phyloP scores from a whole-genome alignment of 768 basidiomycete genomes.

The Serendipita sp. region DNA sequence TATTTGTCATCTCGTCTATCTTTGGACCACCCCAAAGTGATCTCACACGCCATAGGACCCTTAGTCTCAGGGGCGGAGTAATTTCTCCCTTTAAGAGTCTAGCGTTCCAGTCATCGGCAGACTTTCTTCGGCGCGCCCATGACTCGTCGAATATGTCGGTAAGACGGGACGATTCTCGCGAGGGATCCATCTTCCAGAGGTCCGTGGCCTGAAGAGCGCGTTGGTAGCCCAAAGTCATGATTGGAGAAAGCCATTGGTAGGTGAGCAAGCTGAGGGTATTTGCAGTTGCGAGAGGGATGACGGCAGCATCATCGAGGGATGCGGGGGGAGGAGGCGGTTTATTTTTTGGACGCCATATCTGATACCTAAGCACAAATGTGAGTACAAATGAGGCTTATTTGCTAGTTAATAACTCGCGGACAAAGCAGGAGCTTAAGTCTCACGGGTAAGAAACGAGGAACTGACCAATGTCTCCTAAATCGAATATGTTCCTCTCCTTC shows the following conservation, averaged over 20 bases:
- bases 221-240: constrained; percentile 37
- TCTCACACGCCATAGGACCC: constrained; percentile 27
- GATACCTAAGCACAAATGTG: constrained; percentile 13
- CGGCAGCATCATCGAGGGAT: constrained; percentile 39
- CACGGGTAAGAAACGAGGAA: background rate
- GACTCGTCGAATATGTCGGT: constrained; percentile 38
- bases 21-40: constrained; percentile 10
- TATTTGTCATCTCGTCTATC: constrained; percentile 21
- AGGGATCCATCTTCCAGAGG: constrained; percentile 46
- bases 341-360: constrained; percentile 38
- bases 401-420: too few relatives aligned
- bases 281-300: constrained; percentile 43
- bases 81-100: constrained; percentile 30
- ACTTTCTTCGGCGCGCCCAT: constrained; percentile 32
- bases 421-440: too few relatives aligned
- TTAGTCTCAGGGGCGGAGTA: constrained; percentile 24
- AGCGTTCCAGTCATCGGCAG: constrained; percentile 41
- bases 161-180: constrained; percentile 33
- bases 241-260: constrained; percentile 43
- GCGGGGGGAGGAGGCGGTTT: constrained; percentile 40
- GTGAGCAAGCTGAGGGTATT: constrained; percentile 44
- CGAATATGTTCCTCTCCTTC: constrained; percentile 5
- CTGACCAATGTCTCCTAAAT: constrained; percentile 7
- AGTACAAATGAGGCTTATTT: background rate
- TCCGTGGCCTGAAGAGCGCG: constrained; percentile 60